Evolutionary conservation across 1,284 basidiomycete genomes (phyloP), one percentile per base, ranked within the genome.

Genomic region (Exobasidium cylindrosporum): DNA sequence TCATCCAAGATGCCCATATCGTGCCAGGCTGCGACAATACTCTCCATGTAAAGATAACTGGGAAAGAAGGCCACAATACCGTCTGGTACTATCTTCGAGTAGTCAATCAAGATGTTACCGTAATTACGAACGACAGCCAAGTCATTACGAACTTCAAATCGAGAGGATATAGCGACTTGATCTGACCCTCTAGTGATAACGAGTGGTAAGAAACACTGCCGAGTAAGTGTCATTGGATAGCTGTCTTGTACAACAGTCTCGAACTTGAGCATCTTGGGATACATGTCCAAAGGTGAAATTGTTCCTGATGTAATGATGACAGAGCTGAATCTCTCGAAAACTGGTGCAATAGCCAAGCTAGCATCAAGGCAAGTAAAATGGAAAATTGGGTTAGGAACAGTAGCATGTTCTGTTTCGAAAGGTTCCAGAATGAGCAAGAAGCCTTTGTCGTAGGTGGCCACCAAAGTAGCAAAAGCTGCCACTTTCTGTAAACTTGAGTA

Each of bases 51-150:
- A 28, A 99, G 86, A 82, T 99, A 99, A 79, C 91, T 94, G 17
- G 96, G 96, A 82, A 99, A 99, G 85, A 99, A 99, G 6, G 94
- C 95, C 32, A 97, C 96, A 65, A 99, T 91, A n/a, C 96, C 96
- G 81, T 99, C 96, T 4, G 96, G 96, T 0, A 98, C 92, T 59
- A 92, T 92, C 80, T 94, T 95, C 81, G 91, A 91, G 83, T 97
- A 97, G 81, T 99, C 96, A 74, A 97, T 89, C 40, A 99, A 86
- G 81, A 99, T 97, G 77, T 90, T 96, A 40, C 96, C 96, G 79
- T 97, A 99, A 81, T 99, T 98, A 64, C 96, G 87, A 60, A 98
- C 96, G 24, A 99, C 96, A 1, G 96, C 94, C 4, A 96, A 96
- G 81, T 99, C 96, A 81, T 99, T 99, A 72, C 96, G 86, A 59